A percentile compares a stretch with the other conserved stretches of the same genome.
These are phyloP conservation scores for Pseudogymnoascus verrucosus DNA, from an alignment of 2,329 filamentous ascomycete species.

Conservation along the genomic window DNA sequence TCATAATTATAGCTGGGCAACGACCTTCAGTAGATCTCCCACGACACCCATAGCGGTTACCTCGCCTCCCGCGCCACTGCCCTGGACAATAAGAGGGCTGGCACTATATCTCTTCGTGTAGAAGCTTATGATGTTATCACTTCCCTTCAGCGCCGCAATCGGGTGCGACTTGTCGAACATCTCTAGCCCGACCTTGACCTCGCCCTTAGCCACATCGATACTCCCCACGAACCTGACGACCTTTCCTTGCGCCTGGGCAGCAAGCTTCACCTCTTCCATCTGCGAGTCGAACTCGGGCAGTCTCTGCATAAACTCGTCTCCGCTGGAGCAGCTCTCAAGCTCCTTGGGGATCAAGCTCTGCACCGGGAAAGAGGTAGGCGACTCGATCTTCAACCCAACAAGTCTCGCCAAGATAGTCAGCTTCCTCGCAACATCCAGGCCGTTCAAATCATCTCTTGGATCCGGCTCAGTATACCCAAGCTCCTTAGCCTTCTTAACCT, in stretches of 20 bases:
- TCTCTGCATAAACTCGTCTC: conserved; percentile 76
- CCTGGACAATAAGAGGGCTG: conserved; percentile 90
- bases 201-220: conserved; percentile 72
- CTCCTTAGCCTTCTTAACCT: conserved; percentile 86
- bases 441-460: conserved; percentile 78
- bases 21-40: conserved; percentile 83
- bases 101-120: conserved; percentile 90
- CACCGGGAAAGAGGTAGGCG: conserved; percentile 83
- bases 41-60: conserved; percentile 98
- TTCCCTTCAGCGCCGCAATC: conserved; percentile 90
- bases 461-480: conserved; percentile 89
- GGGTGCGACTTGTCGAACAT: conserved; percentile 81
- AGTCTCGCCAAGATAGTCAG: conserved; percentile 88
- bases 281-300: conserved; percentile 76
- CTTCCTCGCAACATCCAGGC: conserved; percentile 87
- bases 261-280: conserved; percentile 82
- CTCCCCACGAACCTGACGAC: conserved; percentile 92
- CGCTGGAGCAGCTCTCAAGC: conserved; percentile 66
- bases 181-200: conserved; percentile 87
- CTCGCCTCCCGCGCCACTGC: conserved; percentile 86
- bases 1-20: conserved; percentile 53
- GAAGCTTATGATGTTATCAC: conserved; percentile 98
- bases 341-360: conserved; percentile 87
- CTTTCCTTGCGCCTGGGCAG: conserved; percentile 80
- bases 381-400: conserved; percentile 71